These are phyloP conservation scores for Penstemon barbatus DNA, from an alignment of 257 asterid species.

Conservation along the genomic window DNA sequence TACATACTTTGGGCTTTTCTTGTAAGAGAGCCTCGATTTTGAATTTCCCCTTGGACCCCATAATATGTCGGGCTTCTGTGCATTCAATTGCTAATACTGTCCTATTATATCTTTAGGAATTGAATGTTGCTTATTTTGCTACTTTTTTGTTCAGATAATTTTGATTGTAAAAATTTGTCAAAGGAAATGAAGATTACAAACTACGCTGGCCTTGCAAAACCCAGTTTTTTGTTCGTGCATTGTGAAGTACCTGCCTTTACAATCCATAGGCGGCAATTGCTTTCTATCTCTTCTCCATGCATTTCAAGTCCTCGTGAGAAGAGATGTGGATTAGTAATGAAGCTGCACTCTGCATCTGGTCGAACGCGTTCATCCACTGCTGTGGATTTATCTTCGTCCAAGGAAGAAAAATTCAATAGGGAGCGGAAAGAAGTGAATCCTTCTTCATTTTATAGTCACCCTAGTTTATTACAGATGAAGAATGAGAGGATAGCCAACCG, in stretches of 20 bases:
- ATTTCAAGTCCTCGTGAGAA: constrained; percentile 35
- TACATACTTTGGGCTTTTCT: too few relatives aligned
- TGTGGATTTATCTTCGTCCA: constrained; percentile 34
- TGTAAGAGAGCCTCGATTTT: too few relatives aligned
- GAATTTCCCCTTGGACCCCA: too few relatives aligned
- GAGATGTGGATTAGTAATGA: constrained; percentile 44
- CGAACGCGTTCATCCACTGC: constrained; percentile 47
- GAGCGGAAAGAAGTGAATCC: constrained; percentile 44
- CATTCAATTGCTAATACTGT: too few relatives aligned
- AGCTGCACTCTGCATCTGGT: constrained; percentile 47
- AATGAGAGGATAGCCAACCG: constrained; percentile 76
- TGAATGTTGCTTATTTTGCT: constrained; percentile 18
- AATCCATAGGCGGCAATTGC: constrained; percentile 34
- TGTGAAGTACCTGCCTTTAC: constrained; percentile 56
- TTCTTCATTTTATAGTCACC: constrained; percentile 72
- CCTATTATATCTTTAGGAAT: neutral
- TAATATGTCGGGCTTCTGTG: too few relatives aligned
- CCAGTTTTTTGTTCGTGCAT: constrained; percentile 55
- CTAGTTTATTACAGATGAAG: constrained; percentile 77
- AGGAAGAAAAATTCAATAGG: constrained; percentile 31
- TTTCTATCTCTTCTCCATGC: constrained; percentile 39
- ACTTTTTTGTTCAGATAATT: constrained; percentile 32
- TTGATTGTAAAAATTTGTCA: constrained; percentile 21
- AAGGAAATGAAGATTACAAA: constrained; percentile 57
- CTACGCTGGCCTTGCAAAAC: constrained; percentile 54